phyloP scores from a whole-genome alignment of 495 filamentous ascomycete genomes.

The Penicillium goetzii region DNA sequence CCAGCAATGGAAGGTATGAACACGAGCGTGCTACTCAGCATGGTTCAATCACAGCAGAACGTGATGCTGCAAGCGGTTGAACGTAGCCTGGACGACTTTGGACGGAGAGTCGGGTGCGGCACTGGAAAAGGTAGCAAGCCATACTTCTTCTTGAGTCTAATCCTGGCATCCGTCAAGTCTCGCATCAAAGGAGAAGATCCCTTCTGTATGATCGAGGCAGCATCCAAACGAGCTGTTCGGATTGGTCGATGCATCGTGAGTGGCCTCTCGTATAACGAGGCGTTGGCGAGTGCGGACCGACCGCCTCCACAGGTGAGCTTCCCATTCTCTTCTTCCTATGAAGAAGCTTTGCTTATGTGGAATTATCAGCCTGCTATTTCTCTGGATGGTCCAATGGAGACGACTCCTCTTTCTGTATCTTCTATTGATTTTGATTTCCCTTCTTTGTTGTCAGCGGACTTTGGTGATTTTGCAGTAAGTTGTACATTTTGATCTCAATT shows the following conservation, averaged over 20 bases:
- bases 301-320: slow-evolving; percentile 17
- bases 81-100: slow-evolving; percentile 38
- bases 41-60: slow-evolving; percentile 43
- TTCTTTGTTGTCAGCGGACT: slow-evolving; percentile 30
- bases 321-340: slow-evolving; percentile 3
- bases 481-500: neutral
- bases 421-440: slow-evolving; percentile 37
- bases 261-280: slow-evolving; percentile 32
- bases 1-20: slow-evolving; percentile 23
- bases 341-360: slow-evolving; percentile 5
- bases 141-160: slow-evolving; percentile 41
- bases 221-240: slow-evolving; percentile 30
- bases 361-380: slow-evolving; percentile 12
- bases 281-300: slow-evolving; percentile 25
- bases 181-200: slow-evolving; percentile 45
- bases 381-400: neutral
- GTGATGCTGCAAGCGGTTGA: slow-evolving; percentile 44
- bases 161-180: slow-evolving; percentile 40
- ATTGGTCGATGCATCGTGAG: slow-evolving; percentile 32
- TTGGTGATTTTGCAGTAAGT: slow-evolving; percentile 40
- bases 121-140: slow-evolving; percentile 42
- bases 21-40: slow-evolving; percentile 38
- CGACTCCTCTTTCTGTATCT: slow-evolving; percentile 25
- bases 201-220: slow-evolving; percentile 30
- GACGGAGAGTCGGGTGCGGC: slow-evolving; percentile 29